phyloP scores from a whole-genome alignment of 192 early-diverging fungal species.

The Thamnidium elegans region DNA sequence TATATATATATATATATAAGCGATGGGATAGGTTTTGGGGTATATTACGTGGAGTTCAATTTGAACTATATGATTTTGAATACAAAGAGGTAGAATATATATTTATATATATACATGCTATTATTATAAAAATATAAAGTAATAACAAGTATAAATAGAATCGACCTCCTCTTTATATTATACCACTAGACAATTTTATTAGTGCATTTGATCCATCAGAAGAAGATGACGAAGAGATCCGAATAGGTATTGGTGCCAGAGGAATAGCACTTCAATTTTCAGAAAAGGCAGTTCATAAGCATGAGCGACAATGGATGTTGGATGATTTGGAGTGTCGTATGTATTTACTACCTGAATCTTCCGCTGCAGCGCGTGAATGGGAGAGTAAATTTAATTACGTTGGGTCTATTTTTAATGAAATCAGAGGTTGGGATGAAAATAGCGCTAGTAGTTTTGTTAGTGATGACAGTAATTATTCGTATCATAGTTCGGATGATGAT shows the following conservation, averaged over 20 bases:
- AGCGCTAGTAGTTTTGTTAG: background rate
- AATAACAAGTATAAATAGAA: background rate
- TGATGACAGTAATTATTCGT: background rate
- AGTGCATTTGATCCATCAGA: slow-evolving; percentile 15
- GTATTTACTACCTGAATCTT: slow-evolving; percentile 29
- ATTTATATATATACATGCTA: no score
- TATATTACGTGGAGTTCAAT: slow-evolving; percentile 25
- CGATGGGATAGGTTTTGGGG: slow-evolving; percentile 34
- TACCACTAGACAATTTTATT: slow-evolving; percentile 26
- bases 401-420: slow-evolving; percentile 25
- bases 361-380: slow-evolving; percentile 23
- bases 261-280: slow-evolving; percentile 30
- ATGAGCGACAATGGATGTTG: background rate
- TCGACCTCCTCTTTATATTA: slow-evolving; percentile 24
- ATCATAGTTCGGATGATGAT: background rate
- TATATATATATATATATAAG: slow-evolving; percentile 4
- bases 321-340: slow-evolving; percentile 29
- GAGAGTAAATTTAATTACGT: slow-evolving; percentile 24
- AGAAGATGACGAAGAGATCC: slow-evolving; percentile 25
- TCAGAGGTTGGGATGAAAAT: background rate
- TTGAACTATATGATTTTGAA: slow-evolving; percentile 38
- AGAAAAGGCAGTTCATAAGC: slow-evolving; percentile 8
- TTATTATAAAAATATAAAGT: no score
- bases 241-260: slow-evolving; percentile 14
- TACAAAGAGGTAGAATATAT: slow-evolving; percentile 28